These are phyloP conservation scores for Penicillium ochrochloron DNA, from an alignment of 495 filamentous ascomycete species.

Conservation along the genomic window DNA sequence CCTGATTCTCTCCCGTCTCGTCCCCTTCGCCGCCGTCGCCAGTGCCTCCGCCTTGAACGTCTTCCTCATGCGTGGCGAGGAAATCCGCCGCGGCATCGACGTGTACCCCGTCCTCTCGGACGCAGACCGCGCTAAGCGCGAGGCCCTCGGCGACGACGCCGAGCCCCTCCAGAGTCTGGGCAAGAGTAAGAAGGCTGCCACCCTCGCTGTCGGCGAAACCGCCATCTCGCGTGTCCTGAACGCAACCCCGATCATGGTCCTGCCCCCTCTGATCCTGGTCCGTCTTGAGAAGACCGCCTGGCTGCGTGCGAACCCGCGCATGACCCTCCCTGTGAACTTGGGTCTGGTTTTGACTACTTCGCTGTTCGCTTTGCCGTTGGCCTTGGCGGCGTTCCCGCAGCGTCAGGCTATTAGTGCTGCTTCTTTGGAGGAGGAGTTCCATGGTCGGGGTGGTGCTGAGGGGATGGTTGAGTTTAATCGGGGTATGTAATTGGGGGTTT, in stretches of 20 bases:
- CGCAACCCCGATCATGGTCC: slow-evolving; percentile 93
- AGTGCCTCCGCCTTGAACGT: slow-evolving; percentile 91
- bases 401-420: slow-evolving; percentile 75
- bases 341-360: slow-evolving; percentile 80
- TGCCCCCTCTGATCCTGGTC: slow-evolving; percentile 86
- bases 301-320: slow-evolving; percentile 71
- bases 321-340: slow-evolving; percentile 79
- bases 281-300: slow-evolving; percentile 75
- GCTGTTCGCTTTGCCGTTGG: slow-evolving; percentile 75
- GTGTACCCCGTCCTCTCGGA: slow-evolving; percentile 75
- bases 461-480: slow-evolving; percentile 90
- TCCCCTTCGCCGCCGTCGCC: slow-evolving; percentile 94
- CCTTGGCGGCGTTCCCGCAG: slow-evolving; percentile 90
- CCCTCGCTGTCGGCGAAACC: slow-evolving; percentile 87
- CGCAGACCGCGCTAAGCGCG: slow-evolving; percentile 49
- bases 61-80: slow-evolving; percentile 95
- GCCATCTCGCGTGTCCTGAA: slow-evolving; percentile 88
- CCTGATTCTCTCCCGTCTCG: slow-evolving; percentile 76
- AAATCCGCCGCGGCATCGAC: slow-evolving; percentile 91
- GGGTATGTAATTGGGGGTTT: slow-evolving; percentile 64
- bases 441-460: slow-evolving; percentile 69
- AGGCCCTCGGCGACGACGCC: slow-evolving; percentile 53
- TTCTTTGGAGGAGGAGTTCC: slow-evolving; percentile 82
- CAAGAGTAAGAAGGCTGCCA: slow-evolving; percentile 85
- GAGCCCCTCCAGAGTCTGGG: slow-evolving; percentile 69